Evolutionary conservation across 306 rosid species (phyloP), one percentile per base, ranked within the genome.

Genomic region (Oxytropis ochrocephala): DNA sequence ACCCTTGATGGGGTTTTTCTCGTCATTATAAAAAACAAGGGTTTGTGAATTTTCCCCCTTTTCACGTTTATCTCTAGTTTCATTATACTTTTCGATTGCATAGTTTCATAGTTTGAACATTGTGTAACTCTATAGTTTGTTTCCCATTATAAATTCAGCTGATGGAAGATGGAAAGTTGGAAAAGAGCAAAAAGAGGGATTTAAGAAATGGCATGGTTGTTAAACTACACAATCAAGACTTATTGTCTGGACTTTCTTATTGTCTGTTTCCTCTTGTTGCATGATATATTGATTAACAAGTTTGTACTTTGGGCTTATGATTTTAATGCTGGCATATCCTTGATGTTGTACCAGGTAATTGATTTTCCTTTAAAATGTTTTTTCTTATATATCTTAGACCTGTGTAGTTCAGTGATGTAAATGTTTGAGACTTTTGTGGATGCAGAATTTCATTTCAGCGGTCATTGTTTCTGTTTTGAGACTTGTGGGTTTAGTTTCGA

Each of bases 291-390:
- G 77, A 69, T 94, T 53, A 94, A 94, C 83, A 94, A 91, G 84
- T 81, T 87, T 48, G 95, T 94, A 75, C 97, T 91, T 83, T 94
- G 97, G 58, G 85, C 88, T 67, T 94, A 91, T 80, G 77, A 78
- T 75, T 94, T 94, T 75, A 87, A 87, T 77, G 99, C 99, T 18
- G 99, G 96, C 66, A 89, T 94, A 70, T 87, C 90, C 18, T 76
- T 94, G 81, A 94, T 94, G 99, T 50, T 94, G 63, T 94, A 91
- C 82, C 99, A 91, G 99, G 99, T 94, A 73, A 81, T 55, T 56
- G 0, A 9, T 10, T n/a, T 65, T 53, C n/a, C n/a, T n/a, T n/a
- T n/a, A n/a, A 43, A 75, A 64, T 56, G 41, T n/a, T 51, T 77
- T 29, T 42, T n/a, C 51, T 16, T 36, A n/a, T n/a, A n/a, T 53